These are phyloP conservation scores for Mortierella sp. DNA, from an alignment of 371 early-diverging fungal genomes.

Conservation along the genomic window DNA sequence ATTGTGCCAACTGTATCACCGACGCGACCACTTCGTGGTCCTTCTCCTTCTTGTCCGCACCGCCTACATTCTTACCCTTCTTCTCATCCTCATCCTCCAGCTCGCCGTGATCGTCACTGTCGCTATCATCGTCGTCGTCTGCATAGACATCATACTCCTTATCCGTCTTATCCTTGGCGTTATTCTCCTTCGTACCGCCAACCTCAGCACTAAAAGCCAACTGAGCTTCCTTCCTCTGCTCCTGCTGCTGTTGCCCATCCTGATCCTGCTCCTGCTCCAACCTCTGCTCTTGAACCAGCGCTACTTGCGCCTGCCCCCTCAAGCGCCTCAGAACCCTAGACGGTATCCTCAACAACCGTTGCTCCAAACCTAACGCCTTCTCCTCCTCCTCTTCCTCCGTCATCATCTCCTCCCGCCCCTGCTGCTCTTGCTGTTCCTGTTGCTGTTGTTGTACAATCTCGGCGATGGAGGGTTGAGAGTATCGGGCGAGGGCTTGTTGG, in stretches of 20 bases:
- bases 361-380: background rate
- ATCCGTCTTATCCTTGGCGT: background rate
- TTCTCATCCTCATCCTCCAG: background rate
- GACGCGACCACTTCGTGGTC: too few species aligned
- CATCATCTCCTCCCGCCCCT: background rate
- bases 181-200: background rate
- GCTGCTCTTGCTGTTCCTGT: background rate
- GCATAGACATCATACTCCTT: background rate
- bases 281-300: background rate
- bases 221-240: background rate
- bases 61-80: background rate
- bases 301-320: background rate
- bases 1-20: background rate
- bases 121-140: background rate
- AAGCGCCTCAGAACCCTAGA: background rate
- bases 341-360: background rate
- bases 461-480: background rate
- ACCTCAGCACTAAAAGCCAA: background rate
- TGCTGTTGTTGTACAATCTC: too few species aligned
- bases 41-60: background rate
- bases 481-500: conserved; percentile 1
- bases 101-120: background rate
- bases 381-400: background rate
- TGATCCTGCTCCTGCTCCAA: background rate
- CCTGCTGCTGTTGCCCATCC: background rate